Base-by-base conservation (phyloP, 2,329 filamentous ascomycete species). In the Penicillium sp. region DNA sequence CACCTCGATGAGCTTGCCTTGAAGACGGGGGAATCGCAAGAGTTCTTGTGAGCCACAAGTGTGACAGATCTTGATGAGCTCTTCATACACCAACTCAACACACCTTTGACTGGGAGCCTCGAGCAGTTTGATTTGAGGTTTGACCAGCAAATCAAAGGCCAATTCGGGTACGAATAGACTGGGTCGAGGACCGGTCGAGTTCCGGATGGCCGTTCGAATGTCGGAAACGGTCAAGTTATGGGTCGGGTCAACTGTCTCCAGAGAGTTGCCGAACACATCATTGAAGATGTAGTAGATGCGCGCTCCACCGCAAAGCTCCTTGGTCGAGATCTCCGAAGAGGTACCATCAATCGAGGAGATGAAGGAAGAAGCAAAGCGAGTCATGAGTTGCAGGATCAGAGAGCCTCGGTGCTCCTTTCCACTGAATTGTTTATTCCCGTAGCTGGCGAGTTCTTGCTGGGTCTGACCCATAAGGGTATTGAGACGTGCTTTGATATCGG, bases 391-490 rank as follows among this genome's bases (percentile, higher is more conserved):
- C 47, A 98, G 70, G 41, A 98, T 95, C 47, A 98, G 75, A 17
- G 90, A 95, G 20, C 92, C 92, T 34, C 90, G 79, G 61, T 98
- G 92, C 64, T 96, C 92, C 64, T 95, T 95, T 55, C 92, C 92
- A 47, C 85, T 94, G 62, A 98, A 98, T 55, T 94, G 85, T 71
- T 92, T 94, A 61, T 96, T 93, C 25, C 92, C 92, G 60, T 98
- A 98, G 65, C 90, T 95, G 29, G 92, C 92, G 40, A 98, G 75
- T 65, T 98, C 92, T 69, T 98, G 92, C 61, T 98, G 92, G 32
- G 92, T 96, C 67, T 98, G 92, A n/a, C 92, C 92, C 92, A 98
- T 98, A 35, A 98, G 72, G 1, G 92, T 98, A 66, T 98, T 98
- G 45, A 98, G 75, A 38, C 92, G 82, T 33, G 92, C 92, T 69